Evolutionary conservation across 179 eudicot species (phyloP).

Genomic region (Gypsophila paniculata): DNA sequence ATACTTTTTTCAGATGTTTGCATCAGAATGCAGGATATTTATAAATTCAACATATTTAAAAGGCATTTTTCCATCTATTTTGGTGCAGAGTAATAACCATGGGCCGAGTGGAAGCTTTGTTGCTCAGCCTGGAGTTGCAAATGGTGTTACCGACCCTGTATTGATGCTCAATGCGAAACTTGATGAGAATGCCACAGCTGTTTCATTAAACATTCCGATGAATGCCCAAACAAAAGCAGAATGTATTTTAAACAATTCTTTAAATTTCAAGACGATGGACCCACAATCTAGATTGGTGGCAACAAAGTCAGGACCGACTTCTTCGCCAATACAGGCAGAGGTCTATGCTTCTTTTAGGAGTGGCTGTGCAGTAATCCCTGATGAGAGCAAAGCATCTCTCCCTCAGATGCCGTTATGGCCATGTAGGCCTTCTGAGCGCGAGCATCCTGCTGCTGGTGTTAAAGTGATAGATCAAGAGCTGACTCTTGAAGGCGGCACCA

Average conservation of each 20-base stretch:
- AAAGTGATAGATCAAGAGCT: slow-evolving; percentile 53
- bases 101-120: slow-evolving; percentile 36
- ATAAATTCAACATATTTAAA: background rate
- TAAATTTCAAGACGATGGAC: slow-evolving; percentile 35
- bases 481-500: slow-evolving; percentile 68
- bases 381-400: slow-evolving; percentile 35
- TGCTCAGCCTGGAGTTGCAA: slow-evolving; percentile 43
- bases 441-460: slow-evolving; percentile 27
- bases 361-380: slow-evolving; percentile 19
- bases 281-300: slow-evolving; percentile 30
- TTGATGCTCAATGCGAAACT: no score
- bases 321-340: slow-evolving; percentile 36
- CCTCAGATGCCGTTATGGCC: slow-evolving; percentile 47
- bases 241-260: slow-evolving; percentile 32
- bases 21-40: background rate
- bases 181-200: slow-evolving; percentile 17
- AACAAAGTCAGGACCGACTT: slow-evolving; percentile 33
- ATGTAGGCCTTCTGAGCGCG: slow-evolving; percentile 37
- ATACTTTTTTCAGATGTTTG: background rate
- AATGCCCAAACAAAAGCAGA: slow-evolving; percentile 40
- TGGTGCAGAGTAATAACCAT: slow-evolving; percentile 43
- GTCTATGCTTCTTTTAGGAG: slow-evolving; percentile 31
- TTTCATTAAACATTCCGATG: slow-evolving; percentile 33
- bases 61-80: background rate
- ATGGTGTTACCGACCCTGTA: slow-evolving; percentile 25